Base-by-base conservation (phyloP, 2,329 filamentous ascomycete genomes). In the Ceratocystis smalleyi region DNA sequence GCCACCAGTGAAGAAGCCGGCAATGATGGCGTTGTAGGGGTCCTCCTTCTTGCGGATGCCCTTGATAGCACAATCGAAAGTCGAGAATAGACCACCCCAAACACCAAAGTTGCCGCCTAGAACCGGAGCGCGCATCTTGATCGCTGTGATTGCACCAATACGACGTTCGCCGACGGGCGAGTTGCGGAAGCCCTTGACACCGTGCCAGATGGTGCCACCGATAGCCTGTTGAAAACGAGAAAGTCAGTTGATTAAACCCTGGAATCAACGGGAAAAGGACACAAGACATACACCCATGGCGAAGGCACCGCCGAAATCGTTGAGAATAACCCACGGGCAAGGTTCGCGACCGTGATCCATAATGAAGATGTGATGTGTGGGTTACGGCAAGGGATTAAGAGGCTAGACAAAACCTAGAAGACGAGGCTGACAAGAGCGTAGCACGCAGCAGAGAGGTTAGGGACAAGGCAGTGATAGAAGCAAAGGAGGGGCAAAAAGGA, bases 281-380 rank as follows among this genome's bases (percentile, higher is more conserved):
- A 43, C 4, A 43, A 5, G 62, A 71, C 88, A 69, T 88, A 94
- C 90, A 71, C 92, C 92, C 92, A 96, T 97, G 73, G 83, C 86
- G 72, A 97, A 96, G 65, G 92, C 94, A 77, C 94, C 94, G 68
- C 94, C 94, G 74, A 97, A 97, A 78, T 99, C 94, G 77, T 91
- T 96, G 70, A 97, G 82, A 69, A 94, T 88, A 72, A 97, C 91
- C 86, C 87, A 97, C 65, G 94, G 94, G 77, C 94, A 97, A 68
- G 94, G 94, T 77, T 97, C 94, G 78, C 94, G 84, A 68, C 89
- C 88, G 81, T 97, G 94, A 84, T 99, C 92, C 88, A 96, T 94
- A 63, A 69, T 68, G 61, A 45, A 7, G 40, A 59, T 64, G 30
- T 66, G 62, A 35, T 30, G 40, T 24, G 61, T 40, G 22, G n/a